A percentile compares a stretch with the other conserved stretches of the same genome.
These are phyloP conservation scores for Mycena vitilis DNA, from an alignment of 768 basidiomycete genomes.

Conservation along the genomic window DNA sequence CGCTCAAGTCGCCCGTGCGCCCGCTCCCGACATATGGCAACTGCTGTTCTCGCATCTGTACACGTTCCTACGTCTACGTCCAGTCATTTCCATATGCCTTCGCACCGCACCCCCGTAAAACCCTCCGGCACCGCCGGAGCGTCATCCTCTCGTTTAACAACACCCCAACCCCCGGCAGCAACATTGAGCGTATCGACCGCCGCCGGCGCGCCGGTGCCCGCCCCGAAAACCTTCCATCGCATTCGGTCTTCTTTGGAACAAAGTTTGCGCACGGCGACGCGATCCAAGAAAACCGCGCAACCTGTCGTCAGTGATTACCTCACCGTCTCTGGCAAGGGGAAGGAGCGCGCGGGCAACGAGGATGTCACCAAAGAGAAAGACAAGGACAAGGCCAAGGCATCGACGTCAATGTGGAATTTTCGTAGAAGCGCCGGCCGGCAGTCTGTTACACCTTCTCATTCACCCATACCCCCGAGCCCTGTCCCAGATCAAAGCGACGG, in stretches of 20 bases:
- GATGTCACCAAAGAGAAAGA: constrained; percentile 53
- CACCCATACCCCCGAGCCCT: constrained; percentile 51
- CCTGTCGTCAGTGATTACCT: constrained; percentile 56
- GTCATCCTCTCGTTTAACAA: constrained; percentile 55
- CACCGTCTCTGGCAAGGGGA: constrained; percentile 57
- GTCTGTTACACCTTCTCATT: constrained; percentile 52
- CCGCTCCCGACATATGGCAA: constrained; percentile 30
- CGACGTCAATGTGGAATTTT: constrained; percentile 58
- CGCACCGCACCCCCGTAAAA: constrained; percentile 25
- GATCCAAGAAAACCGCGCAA: constrained; percentile 59
- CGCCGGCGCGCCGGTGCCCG: constrained; percentile 50
- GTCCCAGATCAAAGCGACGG: constrained; percentile 46
- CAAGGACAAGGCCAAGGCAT: constrained; percentile 50
- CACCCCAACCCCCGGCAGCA: constrained; percentile 46
- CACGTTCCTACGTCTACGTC: constrained; percentile 41
- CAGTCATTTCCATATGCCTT: constrained; percentile 36
- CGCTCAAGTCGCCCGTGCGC: not conserved
- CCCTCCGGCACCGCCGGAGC: constrained; percentile 33
- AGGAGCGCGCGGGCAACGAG: constrained; percentile 57
- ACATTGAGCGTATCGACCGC: constrained; percentile 46
- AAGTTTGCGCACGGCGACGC: constrained; percentile 71
- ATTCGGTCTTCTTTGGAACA: constrained; percentile 77
- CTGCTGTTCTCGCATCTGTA: constrained; percentile 32
- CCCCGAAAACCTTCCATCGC: constrained; percentile 69
- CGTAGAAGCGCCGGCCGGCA: constrained; percentile 56